phyloP scores from a whole-genome alignment of 805 yeast genomes.

The Candida taoyuanica region DNA sequence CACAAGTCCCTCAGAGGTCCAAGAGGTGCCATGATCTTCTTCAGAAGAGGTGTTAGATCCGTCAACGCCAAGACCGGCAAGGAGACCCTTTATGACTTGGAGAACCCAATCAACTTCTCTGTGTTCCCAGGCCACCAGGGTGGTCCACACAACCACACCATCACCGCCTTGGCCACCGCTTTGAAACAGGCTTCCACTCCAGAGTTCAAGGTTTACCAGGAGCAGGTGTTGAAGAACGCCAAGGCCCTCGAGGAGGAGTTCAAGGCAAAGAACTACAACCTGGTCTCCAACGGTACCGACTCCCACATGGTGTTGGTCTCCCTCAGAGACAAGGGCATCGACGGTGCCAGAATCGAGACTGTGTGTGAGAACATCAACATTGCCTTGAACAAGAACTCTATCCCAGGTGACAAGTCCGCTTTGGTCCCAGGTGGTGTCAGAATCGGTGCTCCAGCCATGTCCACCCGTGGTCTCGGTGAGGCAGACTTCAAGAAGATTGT shows the following conservation, averaged over 20 bases:
- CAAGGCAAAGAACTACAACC: constrained; percentile 54
- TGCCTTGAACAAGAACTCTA: constrained; percentile 93
- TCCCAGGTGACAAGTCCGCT: constrained; percentile 95
- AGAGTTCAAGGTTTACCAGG: constrained; percentile 83
- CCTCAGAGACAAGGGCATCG: constrained; percentile 69
- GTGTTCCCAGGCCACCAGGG: constrained; percentile 99
- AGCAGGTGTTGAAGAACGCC: constrained; percentile 78
- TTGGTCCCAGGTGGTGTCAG: constrained; percentile 94
- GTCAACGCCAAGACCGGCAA: constrained; percentile 73
- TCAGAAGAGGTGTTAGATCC: constrained; percentile 88
- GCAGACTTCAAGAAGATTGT: constrained; percentile 80
- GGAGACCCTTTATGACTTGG: constrained; percentile 81
- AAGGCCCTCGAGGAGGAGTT: constrained; percentile 69
- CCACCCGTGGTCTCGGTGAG: constrained; percentile 93
- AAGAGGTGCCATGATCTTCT: constrained; percentile 97
- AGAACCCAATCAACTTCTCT: constrained; percentile 87
- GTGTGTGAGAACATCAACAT: constrained; percentile 86
- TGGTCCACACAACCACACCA: constrained; percentile 99
- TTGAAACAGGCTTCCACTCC: constrained; percentile 87
- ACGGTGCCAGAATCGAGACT: constrained; percentile 94
- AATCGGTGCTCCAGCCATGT: constrained; percentile 98
- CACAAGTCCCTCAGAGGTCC: constrained; percentile 98
- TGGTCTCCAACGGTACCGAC: constrained; percentile 93
- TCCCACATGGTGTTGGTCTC: constrained; percentile 87
- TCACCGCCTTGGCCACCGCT: constrained; percentile 93